Conservation (phyloP, 225 moss, liverwort and hornwort genomes). For the Pseudisothecium myosuroides region DNA sequence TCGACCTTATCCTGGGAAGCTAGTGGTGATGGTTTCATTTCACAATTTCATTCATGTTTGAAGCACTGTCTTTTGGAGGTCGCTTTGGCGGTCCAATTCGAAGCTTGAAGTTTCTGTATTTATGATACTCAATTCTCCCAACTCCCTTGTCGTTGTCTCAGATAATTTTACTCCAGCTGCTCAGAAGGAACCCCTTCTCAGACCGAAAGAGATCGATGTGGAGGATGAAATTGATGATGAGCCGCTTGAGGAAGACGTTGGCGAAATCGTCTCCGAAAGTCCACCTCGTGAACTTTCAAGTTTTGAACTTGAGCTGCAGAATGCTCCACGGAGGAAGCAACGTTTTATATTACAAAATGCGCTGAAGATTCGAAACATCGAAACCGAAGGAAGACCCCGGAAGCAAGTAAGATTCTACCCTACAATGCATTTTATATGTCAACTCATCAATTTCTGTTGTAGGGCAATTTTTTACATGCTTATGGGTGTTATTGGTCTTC, state of each 20-base stretch:
- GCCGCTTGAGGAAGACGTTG: background rate
- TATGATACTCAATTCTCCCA: background rate
- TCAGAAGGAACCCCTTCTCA: conserved; percentile 33
- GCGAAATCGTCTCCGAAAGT: background rate
- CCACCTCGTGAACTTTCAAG: conserved; percentile 17
- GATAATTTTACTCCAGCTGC: conserved; percentile 8
- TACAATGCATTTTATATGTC: background rate
- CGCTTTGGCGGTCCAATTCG: background rate
- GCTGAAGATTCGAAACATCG: conserved; percentile 57
- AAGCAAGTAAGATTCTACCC: conserved; percentile 36
- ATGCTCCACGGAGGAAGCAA: conserved; percentile 66
- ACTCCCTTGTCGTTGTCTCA: background rate
- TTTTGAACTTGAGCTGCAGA: conserved; percentile 39
- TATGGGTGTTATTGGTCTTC: background rate
- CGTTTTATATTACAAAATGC: conserved; percentile 74
- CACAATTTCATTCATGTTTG: background rate
- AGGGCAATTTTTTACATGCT: background rate
- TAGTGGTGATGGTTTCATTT: background rate
- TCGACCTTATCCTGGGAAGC: background rate
- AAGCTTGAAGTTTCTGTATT: background rate
- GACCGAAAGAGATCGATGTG: conserved; percentile 31
- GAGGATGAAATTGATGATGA: conserved; percentile 32
- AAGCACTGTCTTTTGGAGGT: background rate
- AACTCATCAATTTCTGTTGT: background rate
- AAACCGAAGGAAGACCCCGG: conserved; percentile 54